Percentiles rank a stretch among this genome's conserved stretches.
Evolutionary conservation across 306 rosid genomes (phyloP).

Genomic region (Cicer pinnatifidum): DNA sequence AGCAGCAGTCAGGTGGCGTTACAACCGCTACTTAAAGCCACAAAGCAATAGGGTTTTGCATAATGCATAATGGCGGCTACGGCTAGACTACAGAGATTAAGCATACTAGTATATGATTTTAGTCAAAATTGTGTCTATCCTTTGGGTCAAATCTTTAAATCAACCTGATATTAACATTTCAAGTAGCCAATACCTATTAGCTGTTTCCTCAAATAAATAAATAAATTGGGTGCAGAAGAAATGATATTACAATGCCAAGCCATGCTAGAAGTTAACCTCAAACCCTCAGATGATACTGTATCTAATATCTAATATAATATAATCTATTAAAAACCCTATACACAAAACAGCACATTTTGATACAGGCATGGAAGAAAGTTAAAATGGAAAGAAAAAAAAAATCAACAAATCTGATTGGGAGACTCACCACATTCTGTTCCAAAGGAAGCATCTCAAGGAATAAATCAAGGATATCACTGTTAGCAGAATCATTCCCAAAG

Average conservation of each 20-base stretch:
- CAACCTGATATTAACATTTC: background rate
- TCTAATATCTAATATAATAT: background rate
- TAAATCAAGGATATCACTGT: conserved; percentile 79
- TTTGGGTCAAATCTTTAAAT: background rate
- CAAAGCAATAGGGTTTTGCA: background rate
- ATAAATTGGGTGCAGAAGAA: background rate
- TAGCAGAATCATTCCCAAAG: conserved; percentile 78
- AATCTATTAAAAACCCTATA: background rate
- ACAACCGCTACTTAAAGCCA: background rate
- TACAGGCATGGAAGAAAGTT: background rate
- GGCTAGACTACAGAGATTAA: background rate
- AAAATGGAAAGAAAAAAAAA: background rate
- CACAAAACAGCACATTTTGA: conserved; percentile 8
- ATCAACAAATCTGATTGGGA: conserved; percentile 35
- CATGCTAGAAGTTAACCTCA: background rate
- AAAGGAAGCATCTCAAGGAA: conserved; percentile 70
- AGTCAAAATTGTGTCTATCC: background rate
- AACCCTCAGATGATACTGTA: conserved; percentile 12
- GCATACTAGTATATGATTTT: background rate
- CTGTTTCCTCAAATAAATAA: no score
- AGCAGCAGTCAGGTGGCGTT: background rate
- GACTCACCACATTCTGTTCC: conserved; percentile 80
- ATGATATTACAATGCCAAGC: background rate
- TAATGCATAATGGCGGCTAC: background rate
- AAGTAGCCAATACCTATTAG: background rate